Percentiles rank a stretch among this genome's conserved stretches.
Conservation (phyloP, 1,284 basidiomycete genomes). For the Papiliotrema terrestris region DNA sequence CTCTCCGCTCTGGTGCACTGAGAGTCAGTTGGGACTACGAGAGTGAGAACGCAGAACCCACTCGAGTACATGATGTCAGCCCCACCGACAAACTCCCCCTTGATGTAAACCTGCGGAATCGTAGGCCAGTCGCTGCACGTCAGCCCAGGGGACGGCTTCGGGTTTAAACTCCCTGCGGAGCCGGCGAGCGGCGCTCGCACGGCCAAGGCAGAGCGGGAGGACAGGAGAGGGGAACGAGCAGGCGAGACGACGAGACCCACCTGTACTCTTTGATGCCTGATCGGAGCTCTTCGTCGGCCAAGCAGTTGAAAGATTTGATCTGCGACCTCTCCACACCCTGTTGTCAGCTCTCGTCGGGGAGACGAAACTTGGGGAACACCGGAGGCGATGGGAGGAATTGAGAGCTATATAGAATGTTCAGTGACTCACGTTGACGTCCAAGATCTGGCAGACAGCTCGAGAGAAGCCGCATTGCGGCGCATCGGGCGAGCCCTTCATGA, state of each 20-base stretch:
- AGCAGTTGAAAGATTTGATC: slow-evolving; percentile 82
- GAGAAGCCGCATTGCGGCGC: slow-evolving; percentile 82
- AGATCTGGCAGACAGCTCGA: slow-evolving; percentile 83
- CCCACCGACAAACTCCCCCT: slow-evolving; percentile 93
- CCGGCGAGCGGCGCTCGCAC: too few species aligned
- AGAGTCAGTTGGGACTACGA: neutral
- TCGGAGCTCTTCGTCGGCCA: slow-evolving; percentile 71
- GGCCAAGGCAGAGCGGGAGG: too few species aligned
- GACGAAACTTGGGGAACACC: too few species aligned
- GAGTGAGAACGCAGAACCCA: slow-evolving; percentile 53
- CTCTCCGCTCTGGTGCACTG: slow-evolving; percentile 96
- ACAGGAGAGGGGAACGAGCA: too few species aligned
- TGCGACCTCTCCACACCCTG: slow-evolving; percentile 77
- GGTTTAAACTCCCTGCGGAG: too few species aligned
- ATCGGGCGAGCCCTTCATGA: slow-evolving; percentile 87
- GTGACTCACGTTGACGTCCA: slow-evolving; percentile 67
- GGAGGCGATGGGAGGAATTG: too few species aligned
- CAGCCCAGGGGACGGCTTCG: neutral
- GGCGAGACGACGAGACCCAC: slow-evolving; percentile 55
- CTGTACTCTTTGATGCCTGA: slow-evolving; percentile 90
- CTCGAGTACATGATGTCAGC: slow-evolving; percentile 92
- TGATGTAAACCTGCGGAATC: slow-evolving; percentile 90
- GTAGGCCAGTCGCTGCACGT: slow-evolving; percentile 87
- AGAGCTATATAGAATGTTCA: too few species aligned
- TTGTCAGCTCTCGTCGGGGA: slow-evolving; percentile 31